Conservation (phyloP, 805 yeast species). For the Zygotorulaspora florentina region DNA sequence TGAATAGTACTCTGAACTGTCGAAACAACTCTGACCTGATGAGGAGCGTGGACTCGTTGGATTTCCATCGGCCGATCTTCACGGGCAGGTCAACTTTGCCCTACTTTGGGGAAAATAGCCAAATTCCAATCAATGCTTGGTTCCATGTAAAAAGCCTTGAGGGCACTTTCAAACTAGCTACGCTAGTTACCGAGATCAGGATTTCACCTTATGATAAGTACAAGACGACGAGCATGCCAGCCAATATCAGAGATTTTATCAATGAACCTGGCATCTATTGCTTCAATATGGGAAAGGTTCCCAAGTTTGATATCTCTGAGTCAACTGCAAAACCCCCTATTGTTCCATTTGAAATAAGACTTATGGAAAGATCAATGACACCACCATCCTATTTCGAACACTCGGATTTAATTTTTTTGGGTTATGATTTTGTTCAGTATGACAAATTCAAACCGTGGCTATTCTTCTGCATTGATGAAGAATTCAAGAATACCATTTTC, state of each 20-base stretch:
- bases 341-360: slow-evolving; percentile 25
- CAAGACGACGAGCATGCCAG: slow-evolving; percentile 13
- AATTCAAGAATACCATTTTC: slow-evolving; percentile 10
- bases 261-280: slow-evolving; percentile 23
- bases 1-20: slow-evolving; percentile 12
- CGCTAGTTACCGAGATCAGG: slow-evolving; percentile 16
- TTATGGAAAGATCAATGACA: slow-evolving; percentile 13
- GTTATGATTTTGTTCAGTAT: slow-evolving; percentile 19
- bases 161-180: slow-evolving; percentile 12
- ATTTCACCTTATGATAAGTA: slow-evolving; percentile 11
- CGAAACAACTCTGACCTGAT: slow-evolving; percentile 6
- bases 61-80: slow-evolving; percentile 12
- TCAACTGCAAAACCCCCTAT: background rate
- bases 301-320: slow-evolving; percentile 5
- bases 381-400: slow-evolving; percentile 29
- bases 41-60: slow-evolving; percentile 5
- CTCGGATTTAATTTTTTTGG: slow-evolving; percentile 27
- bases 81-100: slow-evolving; percentile 10
- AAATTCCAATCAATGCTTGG: slow-evolving; percentile 22
- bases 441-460: slow-evolving; percentile 15
- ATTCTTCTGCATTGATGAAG: slow-evolving; percentile 11
- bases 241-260: slow-evolving; percentile 20
- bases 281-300: slow-evolving; percentile 18
- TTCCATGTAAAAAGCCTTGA: slow-evolving; percentile 14
- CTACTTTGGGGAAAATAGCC: slow-evolving; percentile 1